A percentile compares a stretch with the other conserved stretches of the same genome.
Conservation (phyloP, 768 basidiomycete species). For the Russula sp. region DNA sequence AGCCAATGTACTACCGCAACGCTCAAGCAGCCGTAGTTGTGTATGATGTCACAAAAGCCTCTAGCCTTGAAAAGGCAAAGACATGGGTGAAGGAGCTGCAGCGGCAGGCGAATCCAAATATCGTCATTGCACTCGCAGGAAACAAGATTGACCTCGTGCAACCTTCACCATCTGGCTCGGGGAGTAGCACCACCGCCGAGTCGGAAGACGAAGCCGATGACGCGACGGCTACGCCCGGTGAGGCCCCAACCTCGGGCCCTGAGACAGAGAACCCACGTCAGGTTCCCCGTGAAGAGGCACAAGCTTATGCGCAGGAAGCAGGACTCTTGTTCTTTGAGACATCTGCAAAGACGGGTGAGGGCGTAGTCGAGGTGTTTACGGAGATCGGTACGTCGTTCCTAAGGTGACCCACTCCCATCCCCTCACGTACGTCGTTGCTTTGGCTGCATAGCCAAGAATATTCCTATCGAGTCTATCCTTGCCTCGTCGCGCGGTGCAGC, state of each 20-base stretch:
- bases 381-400: constrained; percentile 74
- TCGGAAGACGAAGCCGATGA: constrained; percentile 90
- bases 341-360: constrained; percentile 94
- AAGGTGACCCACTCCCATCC: neutral
- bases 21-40: constrained; percentile 98
- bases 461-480: constrained; percentile 91
- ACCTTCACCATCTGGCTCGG: constrained; percentile 50
- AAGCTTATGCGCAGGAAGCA: constrained; percentile 94
- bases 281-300: constrained; percentile 91
- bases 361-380: constrained; percentile 94
- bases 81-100: constrained; percentile 99
- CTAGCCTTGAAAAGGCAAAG: constrained; percentile 96
- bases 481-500: constrained; percentile 73
- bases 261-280: constrained; percentile 79
- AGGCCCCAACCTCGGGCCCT: constrained; percentile 47
- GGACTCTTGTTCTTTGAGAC: constrained; percentile 96
- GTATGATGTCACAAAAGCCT: constrained; percentile 95
- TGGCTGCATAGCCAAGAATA: constrained; percentile 62
- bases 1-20: constrained; percentile 99
- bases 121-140: constrained; percentile 96
- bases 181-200: constrained; percentile 51
- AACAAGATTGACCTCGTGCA: constrained; percentile 95
- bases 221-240: constrained; percentile 84
- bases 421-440: neutral
- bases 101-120: constrained; percentile 97